These are phyloP conservation scores for Saccharomycopsis fodiens DNA, from an alignment of 805 yeast genomes.

Conservation along the genomic window DNA sequence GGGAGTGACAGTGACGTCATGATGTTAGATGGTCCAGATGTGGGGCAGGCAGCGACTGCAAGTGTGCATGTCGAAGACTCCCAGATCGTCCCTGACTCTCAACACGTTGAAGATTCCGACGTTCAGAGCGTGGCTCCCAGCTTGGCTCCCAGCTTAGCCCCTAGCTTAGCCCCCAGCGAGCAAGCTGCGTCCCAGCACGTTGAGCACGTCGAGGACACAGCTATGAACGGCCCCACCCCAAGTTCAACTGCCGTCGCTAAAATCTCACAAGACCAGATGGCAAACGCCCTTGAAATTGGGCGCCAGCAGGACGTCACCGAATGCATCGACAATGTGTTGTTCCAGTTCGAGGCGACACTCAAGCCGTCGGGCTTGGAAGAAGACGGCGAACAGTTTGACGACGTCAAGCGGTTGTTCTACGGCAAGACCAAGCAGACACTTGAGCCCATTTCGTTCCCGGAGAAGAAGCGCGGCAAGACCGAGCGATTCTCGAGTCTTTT, in stretches of 20 bases:
- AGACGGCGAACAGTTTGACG: constrained; percentile 77
- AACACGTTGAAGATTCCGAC: not conserved
- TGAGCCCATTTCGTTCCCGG: constrained; percentile 36
- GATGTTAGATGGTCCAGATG: constrained; percentile 11
- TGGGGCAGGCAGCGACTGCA: constrained; percentile 14
- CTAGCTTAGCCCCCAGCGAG: too few relatives aligned
- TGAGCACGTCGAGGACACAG: not conserved
- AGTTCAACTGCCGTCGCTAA: constrained; percentile 6
- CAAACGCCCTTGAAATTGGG: constrained; percentile 70
- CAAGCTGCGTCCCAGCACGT: not conserved
- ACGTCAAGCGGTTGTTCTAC: constrained; percentile 72
- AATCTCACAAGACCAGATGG: constrained; percentile 49
- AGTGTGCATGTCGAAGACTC: constrained; percentile 6
- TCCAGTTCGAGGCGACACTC: constrained; percentile 83
- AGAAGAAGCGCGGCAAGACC: constrained; percentile 39
- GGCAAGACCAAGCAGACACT: constrained; percentile 81
- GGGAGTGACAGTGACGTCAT: constrained; percentile 25
- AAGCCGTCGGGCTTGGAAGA: constrained; percentile 49
- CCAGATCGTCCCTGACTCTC: constrained; percentile 12
- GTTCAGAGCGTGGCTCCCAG: too few relatives aligned
- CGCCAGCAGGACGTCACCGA: constrained; percentile 97
- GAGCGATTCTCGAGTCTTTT: constrained; percentile 78
- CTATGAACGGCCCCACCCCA: not conserved
- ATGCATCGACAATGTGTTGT: constrained; percentile 88
- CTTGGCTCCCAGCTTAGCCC: too few relatives aligned